Evolutionary conservation across 352 stramenopile species (phyloP).

Genomic region (Saprolegnia parasitica): DNA sequence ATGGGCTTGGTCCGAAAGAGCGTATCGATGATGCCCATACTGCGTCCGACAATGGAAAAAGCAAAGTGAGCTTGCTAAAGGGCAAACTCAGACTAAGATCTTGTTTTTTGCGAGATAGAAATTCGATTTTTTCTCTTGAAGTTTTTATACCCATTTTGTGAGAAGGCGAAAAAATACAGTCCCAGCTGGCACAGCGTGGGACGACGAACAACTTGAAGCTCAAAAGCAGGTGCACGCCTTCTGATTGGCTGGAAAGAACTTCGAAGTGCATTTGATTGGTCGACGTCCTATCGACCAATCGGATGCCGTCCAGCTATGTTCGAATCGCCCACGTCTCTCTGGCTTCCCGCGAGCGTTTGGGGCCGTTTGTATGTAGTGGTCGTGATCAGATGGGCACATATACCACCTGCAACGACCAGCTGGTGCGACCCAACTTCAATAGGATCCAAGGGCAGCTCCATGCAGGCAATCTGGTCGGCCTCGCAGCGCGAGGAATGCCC

Average conservation of each 20-base stretch:
- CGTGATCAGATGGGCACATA: too few species aligned
- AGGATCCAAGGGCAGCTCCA: too few species aligned
- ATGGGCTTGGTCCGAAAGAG: slow-evolving; percentile 26
- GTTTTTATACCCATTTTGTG: neutral
- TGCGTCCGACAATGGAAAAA: neutral
- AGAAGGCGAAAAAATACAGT: slow-evolving; percentile 2
- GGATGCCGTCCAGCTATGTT: too few species aligned
- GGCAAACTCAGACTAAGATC: neutral
- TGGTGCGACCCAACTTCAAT: too few species aligned
- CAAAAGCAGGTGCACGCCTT: neutral
- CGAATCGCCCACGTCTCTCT: too few species aligned
- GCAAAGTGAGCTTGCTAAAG: neutral
- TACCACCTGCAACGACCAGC: too few species aligned
- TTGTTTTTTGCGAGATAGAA: neutral
- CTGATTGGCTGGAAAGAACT: neutral
- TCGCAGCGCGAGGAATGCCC: too few species aligned
- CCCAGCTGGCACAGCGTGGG: neutral
- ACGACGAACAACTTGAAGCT: neutral
- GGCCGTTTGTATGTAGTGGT: too few species aligned
- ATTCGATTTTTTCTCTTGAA: neutral
- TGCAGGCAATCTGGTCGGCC: too few species aligned
- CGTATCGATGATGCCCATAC: slow-evolving; percentile 18
- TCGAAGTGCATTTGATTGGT: too few species aligned
- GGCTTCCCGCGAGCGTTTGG: too few species aligned
- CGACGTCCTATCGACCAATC: too few species aligned